phyloP scores from a whole-genome alignment of 2,329 filamentous ascomycete genomes.

The Stachybotrys chlorohalonatus region DNA sequence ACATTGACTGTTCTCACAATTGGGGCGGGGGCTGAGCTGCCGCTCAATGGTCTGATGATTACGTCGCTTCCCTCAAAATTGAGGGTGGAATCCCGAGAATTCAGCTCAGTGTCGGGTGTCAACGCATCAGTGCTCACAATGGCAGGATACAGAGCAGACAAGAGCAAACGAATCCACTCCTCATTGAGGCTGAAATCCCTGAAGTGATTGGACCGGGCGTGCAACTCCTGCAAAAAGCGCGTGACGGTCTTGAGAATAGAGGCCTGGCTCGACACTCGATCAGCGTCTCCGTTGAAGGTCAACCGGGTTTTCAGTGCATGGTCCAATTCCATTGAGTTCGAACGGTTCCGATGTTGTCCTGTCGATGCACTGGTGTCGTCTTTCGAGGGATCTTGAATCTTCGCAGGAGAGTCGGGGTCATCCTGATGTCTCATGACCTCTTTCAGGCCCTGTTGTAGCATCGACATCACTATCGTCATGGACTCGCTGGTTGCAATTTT shows the following conservation, averaged over 20 bases:
- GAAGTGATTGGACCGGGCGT: slow-evolving; percentile 67
- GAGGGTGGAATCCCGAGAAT: slow-evolving; percentile 69
- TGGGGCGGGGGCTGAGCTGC: slow-evolving; percentile 50
- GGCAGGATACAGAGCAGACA: slow-evolving; percentile 76
- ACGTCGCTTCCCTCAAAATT: slow-evolving; percentile 83
- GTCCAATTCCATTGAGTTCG: slow-evolving; percentile 57
- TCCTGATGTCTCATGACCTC: slow-evolving; percentile 55
- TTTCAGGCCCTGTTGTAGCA: slow-evolving; percentile 80
- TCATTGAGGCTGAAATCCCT: slow-evolving; percentile 74
- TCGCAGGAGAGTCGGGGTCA: slow-evolving; percentile 45
- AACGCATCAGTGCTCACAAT: slow-evolving; percentile 81
- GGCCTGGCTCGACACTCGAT: slow-evolving; percentile 42
- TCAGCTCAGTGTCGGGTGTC: slow-evolving; percentile 76
- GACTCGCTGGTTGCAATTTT: slow-evolving; percentile 69
- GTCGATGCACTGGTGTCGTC: background rate
- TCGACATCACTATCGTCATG: slow-evolving; percentile 68
- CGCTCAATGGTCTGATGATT: slow-evolving; percentile 63
- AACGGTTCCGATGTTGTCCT: background rate
- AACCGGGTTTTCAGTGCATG: slow-evolving; percentile 45
- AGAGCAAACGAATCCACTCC: slow-evolving; percentile 70
- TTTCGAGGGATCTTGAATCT: slow-evolving; percentile 2
- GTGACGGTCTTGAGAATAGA: slow-evolving; percentile 67
- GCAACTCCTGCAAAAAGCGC: slow-evolving; percentile 69
- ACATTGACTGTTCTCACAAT: slow-evolving; percentile 64
- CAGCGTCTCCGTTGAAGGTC: slow-evolving; percentile 27